phyloP scores from a whole-genome alignment of 495 filamentous ascomycete genomes.

The Pyrenopolyporus hunteri region DNA sequence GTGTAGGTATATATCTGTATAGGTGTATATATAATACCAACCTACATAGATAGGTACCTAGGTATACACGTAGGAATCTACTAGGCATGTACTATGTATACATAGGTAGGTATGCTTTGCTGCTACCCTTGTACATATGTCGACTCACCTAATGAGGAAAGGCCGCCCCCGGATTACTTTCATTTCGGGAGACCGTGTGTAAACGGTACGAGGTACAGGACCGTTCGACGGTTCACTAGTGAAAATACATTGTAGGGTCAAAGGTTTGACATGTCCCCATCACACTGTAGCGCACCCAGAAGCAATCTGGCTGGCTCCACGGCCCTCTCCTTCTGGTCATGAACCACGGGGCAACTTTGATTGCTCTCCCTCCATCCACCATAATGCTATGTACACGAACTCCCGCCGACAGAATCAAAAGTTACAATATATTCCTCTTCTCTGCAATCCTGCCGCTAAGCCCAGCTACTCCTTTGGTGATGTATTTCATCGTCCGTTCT shows the following conservation, averaged over 20 bases:
- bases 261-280: slow-evolving; percentile 6
- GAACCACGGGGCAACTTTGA: slow-evolving; percentile 21
- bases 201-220: slow-evolving; percentile 1
- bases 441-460: slow-evolving; percentile 6
- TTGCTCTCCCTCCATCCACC: slow-evolving; percentile 19
- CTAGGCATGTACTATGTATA: no score
- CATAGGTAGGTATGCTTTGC: no score
- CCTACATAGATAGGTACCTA: no score
- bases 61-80: no score
- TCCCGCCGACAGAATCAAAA: slow-evolving; percentile 4
- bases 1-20: no score
- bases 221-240: slow-evolving; percentile 9
- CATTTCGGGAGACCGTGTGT: slow-evolving; percentile 27
- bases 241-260: slow-evolving; percentile 11
- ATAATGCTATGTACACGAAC: slow-evolving; percentile 6
- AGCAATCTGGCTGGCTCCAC: slow-evolving; percentile 27
- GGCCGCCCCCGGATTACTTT: slow-evolving; percentile 17
- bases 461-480: slow-evolving; percentile 23
- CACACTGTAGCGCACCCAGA: slow-evolving; percentile 15
- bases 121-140: no score
- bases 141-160: slow-evolving; percentile 13
- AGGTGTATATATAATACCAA: no score
- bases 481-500: slow-evolving; percentile 27
- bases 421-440: slow-evolving; percentile 18
- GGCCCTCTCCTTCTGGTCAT: slow-evolving; percentile 25